Evolutionary conservation across 192 early-diverging fungal species (phyloP).

Genomic region (Coemansia sp.): DNA sequence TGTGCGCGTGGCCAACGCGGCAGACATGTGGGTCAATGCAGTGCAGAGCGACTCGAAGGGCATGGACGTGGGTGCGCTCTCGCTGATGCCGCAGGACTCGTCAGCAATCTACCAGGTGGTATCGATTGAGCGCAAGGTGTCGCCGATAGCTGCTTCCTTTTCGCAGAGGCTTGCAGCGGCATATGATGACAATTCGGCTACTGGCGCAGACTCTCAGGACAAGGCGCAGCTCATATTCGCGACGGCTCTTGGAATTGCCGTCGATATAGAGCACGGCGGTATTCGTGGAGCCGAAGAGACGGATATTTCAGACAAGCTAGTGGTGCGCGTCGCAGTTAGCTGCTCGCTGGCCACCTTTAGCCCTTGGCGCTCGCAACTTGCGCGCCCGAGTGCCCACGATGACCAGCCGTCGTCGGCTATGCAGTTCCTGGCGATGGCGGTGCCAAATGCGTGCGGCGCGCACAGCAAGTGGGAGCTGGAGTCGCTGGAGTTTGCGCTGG

Average conservation of each 20-base stretch:
- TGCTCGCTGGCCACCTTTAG: conserved; percentile 16
- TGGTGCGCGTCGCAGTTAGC: background rate
- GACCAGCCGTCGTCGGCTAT: background rate
- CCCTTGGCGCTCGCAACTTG: conserved; percentile 14
- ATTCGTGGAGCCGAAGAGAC: background rate
- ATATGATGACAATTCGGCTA: too few species aligned
- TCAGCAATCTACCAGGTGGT: background rate
- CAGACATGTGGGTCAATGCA: background rate
- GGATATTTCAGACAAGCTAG: background rate
- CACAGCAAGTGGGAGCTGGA: background rate
- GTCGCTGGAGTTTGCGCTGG: background rate
- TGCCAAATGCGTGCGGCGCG: background rate
- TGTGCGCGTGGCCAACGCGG: conserved; percentile 1
- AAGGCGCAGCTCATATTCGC: background rate
- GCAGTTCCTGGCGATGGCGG: conserved; percentile 3
- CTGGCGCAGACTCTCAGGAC: background rate
- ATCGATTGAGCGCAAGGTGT: background rate
- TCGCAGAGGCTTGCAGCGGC: background rate
- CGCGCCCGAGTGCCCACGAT: background rate
- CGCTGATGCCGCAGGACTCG: background rate
- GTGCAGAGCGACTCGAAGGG: conserved; percentile 1
- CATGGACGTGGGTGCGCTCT: background rate
- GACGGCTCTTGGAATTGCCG: background rate
- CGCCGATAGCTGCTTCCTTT: background rate
- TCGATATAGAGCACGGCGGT: background rate